Evolutionary conservation across 1,139 yeast genomes (phyloP).

Genomic region (Protomyces inundatus): DNA sequence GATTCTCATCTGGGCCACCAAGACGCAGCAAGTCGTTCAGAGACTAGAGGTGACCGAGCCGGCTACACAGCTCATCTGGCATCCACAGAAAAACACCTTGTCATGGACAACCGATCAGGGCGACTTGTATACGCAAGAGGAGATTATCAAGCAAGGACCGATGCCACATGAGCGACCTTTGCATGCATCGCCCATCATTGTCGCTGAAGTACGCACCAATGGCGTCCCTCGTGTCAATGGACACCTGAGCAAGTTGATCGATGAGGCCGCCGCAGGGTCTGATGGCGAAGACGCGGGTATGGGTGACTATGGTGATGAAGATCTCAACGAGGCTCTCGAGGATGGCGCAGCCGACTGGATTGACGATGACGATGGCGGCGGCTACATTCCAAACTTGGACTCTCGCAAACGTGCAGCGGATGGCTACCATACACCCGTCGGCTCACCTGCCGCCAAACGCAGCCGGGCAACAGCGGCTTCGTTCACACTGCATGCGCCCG

Average conservation of each 20-base stretch:
- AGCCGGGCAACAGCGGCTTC: slow-evolving; percentile 6
- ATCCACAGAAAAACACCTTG: slow-evolving; percentile 39
- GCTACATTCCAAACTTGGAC: slow-evolving; percentile 40
- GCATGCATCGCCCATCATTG: slow-evolving; percentile 30
- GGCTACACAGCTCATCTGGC: slow-evolving; percentile 37
- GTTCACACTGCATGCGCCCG: slow-evolving; percentile 40
- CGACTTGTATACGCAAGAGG: slow-evolving; percentile 35
- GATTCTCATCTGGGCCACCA: slow-evolving; percentile 54
- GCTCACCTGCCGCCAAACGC: slow-evolving; percentile 2
- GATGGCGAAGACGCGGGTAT: not conserved
- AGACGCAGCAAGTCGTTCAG: slow-evolving; percentile 32
- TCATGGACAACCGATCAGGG: slow-evolving; percentile 40
- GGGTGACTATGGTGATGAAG: slow-evolving; percentile 35
- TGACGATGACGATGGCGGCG: slow-evolving; percentile 55
- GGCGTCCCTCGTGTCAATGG: slow-evolving; percentile 29
- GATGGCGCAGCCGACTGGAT: slow-evolving; percentile 42
- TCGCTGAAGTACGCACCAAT: slow-evolving; percentile 35
- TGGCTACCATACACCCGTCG: not conserved
- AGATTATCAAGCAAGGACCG: slow-evolving; percentile 27
- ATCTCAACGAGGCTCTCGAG: slow-evolving; percentile 30
- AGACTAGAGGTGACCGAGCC: slow-evolving; percentile 29
- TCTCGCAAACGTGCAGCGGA: slow-evolving; percentile 15
- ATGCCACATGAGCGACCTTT: slow-evolving; percentile 28
- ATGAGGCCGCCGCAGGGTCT: slow-evolving; percentile 21
- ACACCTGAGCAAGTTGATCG: slow-evolving; percentile 37